Percentiles rank a stretch among this genome's conserved stretches.
Conservation (phyloP, 169 alveolate species). For the Plasmodium inui region DNA sequence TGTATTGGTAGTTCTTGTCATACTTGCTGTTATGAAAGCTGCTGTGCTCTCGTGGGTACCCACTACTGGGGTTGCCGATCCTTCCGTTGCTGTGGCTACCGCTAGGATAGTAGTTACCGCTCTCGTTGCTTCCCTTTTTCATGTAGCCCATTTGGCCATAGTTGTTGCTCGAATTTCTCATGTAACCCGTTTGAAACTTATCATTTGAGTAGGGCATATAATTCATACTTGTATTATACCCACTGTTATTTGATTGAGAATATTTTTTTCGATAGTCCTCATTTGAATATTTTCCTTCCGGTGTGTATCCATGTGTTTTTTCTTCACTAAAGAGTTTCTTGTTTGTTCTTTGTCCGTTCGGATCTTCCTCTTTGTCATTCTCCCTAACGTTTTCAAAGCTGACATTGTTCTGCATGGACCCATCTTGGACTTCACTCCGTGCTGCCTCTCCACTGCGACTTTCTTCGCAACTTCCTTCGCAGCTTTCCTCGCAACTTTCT, state of each 20-base stretch:
- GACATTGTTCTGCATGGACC: neutral
- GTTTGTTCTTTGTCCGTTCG: neutral
- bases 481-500: neutral
- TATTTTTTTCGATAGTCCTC: neutral
- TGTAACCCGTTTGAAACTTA: neutral
- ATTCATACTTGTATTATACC: neutral
- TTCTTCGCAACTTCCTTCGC: neutral
- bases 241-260: neutral
- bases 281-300: neutral
- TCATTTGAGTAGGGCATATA: neutral
- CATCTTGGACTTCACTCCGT: neutral
- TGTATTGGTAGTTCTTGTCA: neutral
- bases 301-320: neutral
- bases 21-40: neutral
- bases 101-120: neutral
- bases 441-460: neutral
- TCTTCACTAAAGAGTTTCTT: conserved; percentile 5
- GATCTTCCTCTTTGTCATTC: conserved; percentile 11
- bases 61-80: neutral
- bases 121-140: neutral
- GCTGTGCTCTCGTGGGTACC: neutral
- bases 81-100: neutral
- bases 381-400: neutral
- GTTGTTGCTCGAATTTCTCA: neutral
- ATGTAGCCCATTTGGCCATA: conserved; percentile 7